Evolutionary conservation across 2,329 filamentous ascomycete genomes (phyloP).

Genomic region (Xylaria sp.): DNA sequence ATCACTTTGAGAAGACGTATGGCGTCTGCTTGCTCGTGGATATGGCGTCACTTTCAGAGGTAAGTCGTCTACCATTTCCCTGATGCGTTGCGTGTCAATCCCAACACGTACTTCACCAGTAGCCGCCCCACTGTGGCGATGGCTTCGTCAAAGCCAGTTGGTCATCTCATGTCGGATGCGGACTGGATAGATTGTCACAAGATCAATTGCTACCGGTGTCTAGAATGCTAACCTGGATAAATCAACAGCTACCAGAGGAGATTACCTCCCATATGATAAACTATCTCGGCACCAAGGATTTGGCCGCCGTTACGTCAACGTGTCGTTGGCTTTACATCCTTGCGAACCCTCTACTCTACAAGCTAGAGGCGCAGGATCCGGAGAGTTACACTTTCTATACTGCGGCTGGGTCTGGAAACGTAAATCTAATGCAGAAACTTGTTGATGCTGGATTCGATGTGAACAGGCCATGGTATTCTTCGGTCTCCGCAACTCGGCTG

Average conservation of each 20-base stretch:
- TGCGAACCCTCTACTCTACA: not conserved
- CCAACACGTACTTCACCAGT: not conserved
- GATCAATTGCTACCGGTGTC: no score
- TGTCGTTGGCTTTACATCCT: not conserved
- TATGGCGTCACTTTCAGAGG: not conserved
- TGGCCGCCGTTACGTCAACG: not conserved
- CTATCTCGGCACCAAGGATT: not conserved
- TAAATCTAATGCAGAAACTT: not conserved
- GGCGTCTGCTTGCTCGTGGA: not conserved
- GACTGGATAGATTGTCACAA: not conserved
- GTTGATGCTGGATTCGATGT: not conserved
- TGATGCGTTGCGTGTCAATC: not conserved
- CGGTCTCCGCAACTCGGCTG: not conserved
- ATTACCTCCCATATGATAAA: not conserved
- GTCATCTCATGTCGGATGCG: not conserved
- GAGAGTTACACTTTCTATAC: not conserved
- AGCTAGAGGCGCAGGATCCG: not conserved
- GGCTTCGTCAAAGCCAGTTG: not conserved
- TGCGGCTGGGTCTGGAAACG: not conserved
- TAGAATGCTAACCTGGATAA: not conserved
- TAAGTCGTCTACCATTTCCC: not conserved
- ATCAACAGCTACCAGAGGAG: not conserved
- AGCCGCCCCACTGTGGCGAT: not conserved
- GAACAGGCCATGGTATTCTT: not conserved
- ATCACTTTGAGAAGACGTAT: not conserved